A percentile compares a stretch with the other conserved stretches of the same genome.
These are phyloP conservation scores for Blastobotrys ciferrii DNA, from an alignment of 1,139 yeast species.

Conservation along the genomic window DNA sequence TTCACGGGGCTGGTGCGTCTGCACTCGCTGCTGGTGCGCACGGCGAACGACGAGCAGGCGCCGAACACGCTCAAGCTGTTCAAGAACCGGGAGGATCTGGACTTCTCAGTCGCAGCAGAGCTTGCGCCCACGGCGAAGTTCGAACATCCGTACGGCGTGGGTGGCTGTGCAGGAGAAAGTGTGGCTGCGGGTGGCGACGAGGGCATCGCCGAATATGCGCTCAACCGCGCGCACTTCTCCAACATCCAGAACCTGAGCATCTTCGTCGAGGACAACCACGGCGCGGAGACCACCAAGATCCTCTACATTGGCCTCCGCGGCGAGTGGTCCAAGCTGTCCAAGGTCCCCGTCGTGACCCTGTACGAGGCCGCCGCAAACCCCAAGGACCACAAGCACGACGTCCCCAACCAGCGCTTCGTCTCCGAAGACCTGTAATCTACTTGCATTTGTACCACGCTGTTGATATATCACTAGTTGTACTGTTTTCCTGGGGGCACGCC, in stretches of 20 bases:
- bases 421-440: background rate
- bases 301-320: constrained; percentile 83
- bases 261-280: constrained; percentile 65
- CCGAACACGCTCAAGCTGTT: constrained; percentile 69
- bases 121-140: constrained; percentile 53
- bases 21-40: constrained; percentile 67
- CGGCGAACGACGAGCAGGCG: constrained; percentile 59
- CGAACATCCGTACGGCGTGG: constrained; percentile 60
- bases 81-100: constrained; percentile 67
- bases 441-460: background rate
- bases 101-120: constrained; percentile 61
- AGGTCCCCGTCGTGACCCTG: constrained; percentile 68
- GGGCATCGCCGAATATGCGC: constrained; percentile 77
- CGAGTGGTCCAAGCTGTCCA: constrained; percentile 56
- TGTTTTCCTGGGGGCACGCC: too few species aligned
- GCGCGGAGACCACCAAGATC: constrained; percentile 59
- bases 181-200: constrained; percentile 36
- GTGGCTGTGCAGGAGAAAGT: constrained; percentile 30
- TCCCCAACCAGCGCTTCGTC: constrained; percentile 18
- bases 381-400: constrained; percentile 68
- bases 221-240: constrained; percentile 73
- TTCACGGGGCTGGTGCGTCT: constrained; percentile 75
- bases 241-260: constrained; percentile 67
- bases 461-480: too few species aligned
- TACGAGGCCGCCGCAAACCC: constrained; percentile 95